Conservation (phyloP, 306 rosid genomes). For the Lagenaria siceraria region DNA sequence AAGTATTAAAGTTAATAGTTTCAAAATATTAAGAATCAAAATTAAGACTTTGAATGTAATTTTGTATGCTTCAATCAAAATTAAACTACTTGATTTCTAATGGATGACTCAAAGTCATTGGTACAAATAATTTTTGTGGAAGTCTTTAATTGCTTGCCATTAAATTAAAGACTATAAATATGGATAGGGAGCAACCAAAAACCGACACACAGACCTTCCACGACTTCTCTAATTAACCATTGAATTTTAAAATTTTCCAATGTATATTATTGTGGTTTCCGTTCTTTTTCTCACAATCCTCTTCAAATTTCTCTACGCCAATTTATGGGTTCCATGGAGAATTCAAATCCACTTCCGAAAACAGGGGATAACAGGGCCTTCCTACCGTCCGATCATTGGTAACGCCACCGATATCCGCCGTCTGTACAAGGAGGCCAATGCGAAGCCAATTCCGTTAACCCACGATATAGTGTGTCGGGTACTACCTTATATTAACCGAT, state of each 20-base stretch:
- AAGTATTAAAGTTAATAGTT: no score
- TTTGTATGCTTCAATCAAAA: no score
- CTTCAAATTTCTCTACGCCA: constrained; percentile 20
- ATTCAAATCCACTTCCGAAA: constrained; percentile 24
- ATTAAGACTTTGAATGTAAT: no score
- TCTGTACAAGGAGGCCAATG: not conserved
- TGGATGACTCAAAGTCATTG: no score
- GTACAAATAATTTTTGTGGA: no score
- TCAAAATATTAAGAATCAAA: no score
- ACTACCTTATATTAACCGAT: constrained; percentile 30
- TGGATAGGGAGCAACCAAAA: no score
- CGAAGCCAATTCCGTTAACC: constrained; percentile 14
- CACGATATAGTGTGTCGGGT: constrained; percentile 33
- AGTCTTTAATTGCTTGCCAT: no score
- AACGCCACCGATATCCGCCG: constrained; percentile 31
- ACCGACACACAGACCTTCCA: not conserved
- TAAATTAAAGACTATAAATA: no score
- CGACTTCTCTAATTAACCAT: not conserved
- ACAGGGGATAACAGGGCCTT: constrained; percentile 54
- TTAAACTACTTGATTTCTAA: no score
- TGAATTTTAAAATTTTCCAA: not conserved
- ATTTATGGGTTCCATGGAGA: constrained; percentile 48
- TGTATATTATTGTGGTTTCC: constrained; percentile 13
- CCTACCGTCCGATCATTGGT: constrained; percentile 43
- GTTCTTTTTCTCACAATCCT: constrained; percentile 3